phyloP scores from a whole-genome alignment of 2,329 filamentous ascomycete genomes.

The Cladophialophora bantiana region DNA sequence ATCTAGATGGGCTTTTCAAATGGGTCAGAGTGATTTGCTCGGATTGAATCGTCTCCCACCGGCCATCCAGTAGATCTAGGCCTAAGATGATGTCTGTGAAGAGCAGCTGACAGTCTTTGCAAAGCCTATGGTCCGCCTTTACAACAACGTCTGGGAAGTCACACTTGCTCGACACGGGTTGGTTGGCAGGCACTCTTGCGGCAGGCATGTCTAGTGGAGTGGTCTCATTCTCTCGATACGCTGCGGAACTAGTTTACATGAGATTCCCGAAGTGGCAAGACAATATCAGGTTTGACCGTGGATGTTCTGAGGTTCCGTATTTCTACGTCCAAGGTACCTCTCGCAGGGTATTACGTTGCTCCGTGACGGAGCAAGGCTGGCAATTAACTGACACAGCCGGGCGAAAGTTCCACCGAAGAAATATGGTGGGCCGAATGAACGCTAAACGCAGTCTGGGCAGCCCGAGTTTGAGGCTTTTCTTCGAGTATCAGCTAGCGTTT shows the following conservation, averaged over 20 bases:
- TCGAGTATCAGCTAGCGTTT: neutral
- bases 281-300: no score
- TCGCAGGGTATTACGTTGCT: no score
- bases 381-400: neutral
- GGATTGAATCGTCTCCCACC: neutral
- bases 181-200: no score
- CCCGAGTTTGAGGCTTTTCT: neutral
- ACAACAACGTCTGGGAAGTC: no score
- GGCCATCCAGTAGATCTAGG: neutral
- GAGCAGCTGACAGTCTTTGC: neutral
- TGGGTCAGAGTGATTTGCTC: neutral
- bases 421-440: neutral
- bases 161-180: no score
- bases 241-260: no score
- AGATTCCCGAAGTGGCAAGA: no score
- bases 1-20: neutral
- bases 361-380: neutral
- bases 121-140: neutral
- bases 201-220: no score
- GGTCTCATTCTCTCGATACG: no score
- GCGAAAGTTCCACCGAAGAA: neutral
- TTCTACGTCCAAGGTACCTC: no score
- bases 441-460: constrained; percentile 3
- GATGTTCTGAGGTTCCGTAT: no score
- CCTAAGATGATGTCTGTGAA: neutral